Base-by-base conservation (phyloP, 1,284 basidiomycete genomes). In the Trametes sp. region DNA sequence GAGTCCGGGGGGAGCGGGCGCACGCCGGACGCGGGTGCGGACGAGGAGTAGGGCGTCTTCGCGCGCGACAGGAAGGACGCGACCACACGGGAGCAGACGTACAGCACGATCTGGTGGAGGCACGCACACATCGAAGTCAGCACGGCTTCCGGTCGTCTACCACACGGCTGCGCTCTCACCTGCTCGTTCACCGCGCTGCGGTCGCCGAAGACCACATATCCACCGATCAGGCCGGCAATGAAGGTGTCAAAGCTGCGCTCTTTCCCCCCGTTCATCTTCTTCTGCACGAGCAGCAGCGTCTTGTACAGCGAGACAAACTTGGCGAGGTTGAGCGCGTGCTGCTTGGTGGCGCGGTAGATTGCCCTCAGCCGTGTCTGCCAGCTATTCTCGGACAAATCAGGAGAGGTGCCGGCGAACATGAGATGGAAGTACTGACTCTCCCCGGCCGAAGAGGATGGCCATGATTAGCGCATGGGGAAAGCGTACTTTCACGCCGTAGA, bases 391-490 rank as follows among this genome's bases (percentile, higher is more conserved):
- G 3, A 35, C 4, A 19, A 16, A 36, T 69, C n/a, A 72, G 57
- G n/a, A 23, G 13, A 5, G 16, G 13, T 19, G 4, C 28, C 14
- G 4, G 3, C 29, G 0, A 8, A 13, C 14, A 4, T 1, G 4
- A 46, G 6, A 13, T 14, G 31, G 50, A 41, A 52, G 0, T 28
- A 87, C 92, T 76, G 69, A 95, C 92, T 93, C 87, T 81, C 93
- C 93, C 63, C 91, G 87, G 31, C 92, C 92, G 73, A 99, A 99
- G 29, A 99, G 82, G 64, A 98, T 87, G n/a, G 95, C 92, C 97
- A 99, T 99, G 60, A 99, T 92, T 28, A 99, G 82, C 2, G 98
- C 97, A 84, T 99, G 98, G n/a, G 98, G 98, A 74, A 98, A 98
- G 49, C 94, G 84, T 70, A 98, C 94, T 83, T 98, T 98, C 72